Base-by-base conservation (phyloP, 148 eudicot genomes). In the Suaeda aralocaspica region DNA sequence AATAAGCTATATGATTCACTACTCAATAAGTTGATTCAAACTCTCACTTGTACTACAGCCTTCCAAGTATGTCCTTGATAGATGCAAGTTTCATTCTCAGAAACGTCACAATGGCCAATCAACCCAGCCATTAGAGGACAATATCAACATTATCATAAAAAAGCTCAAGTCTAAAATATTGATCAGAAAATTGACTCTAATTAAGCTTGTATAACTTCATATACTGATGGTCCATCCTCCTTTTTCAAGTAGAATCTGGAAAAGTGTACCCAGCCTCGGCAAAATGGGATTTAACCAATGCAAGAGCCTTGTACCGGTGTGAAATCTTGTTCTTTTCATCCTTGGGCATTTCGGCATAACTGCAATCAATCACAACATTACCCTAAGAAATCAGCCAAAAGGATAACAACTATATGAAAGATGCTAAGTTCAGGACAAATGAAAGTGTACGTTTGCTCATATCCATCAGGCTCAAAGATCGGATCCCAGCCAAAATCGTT, bases 401-500 rank as follows among this genome's bases (percentile, higher is more conserved):
- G 9, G 19, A n/a, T 28, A 5, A 33, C 25, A 36, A 34, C n/a
- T n/a, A n/a, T n/a, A n/a, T n/a, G n/a, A n/a, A n/a, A n/a, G n/a
- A n/a, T n/a, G n/a, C n/a, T 15, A 25, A 2, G 53, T 12, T 34
- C 28, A 45, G 21, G 44, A 45, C 2, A 51, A 21, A 44, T 66
- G 24, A 58, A 71, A 46, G 70, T 76, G 78, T 86, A 90, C 96
- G 98, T 90, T 46, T 79, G 87, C 51, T 90, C 83, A 79, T 86
- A 88, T 75, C 94, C 94, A 59, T 92, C 96, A 0, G 98, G 98
- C 78, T 89, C 85, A 71, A 92, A 92, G 73, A 89, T 63, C 1
- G 98, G 96, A 84, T 92, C 96, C 98, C 98, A 92, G 57, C 98
- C 98, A 68, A 92, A 92, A 77, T 92, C 94, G 71, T 81, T 83